phyloP scores from a whole-genome alignment of 495 filamentous ascomycete genomes.

The Stereocaulon alpinum region DNA sequence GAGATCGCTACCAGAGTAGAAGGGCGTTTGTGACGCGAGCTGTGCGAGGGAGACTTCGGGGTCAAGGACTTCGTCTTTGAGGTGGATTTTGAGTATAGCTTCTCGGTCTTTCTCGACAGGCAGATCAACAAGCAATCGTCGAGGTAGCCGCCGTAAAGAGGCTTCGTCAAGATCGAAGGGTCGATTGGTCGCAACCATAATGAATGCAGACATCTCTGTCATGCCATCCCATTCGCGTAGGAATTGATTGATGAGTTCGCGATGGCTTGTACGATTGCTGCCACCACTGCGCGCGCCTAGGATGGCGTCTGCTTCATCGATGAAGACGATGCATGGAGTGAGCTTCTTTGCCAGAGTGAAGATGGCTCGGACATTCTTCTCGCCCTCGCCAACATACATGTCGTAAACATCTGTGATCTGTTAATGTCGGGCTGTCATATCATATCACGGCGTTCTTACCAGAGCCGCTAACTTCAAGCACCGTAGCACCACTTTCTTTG shows the following conservation, averaged over 20 bases:
- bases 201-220: constrained; percentile 75
- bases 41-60: constrained; percentile 55
- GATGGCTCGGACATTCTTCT: constrained; percentile 92
- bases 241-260: constrained; percentile 96
- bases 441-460: neutral
- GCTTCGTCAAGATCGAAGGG: constrained; percentile 95
- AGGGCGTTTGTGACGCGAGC: constrained; percentile 64
- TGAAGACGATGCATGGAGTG: constrained; percentile 88
- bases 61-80: constrained; percentile 66
- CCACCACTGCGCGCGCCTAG: constrained; percentile 58
- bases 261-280: constrained; percentile 52
- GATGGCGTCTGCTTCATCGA: constrained; percentile 92
- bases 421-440: constrained; percentile 37
- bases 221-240: constrained; percentile 97
- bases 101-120: constrained; percentile 67
- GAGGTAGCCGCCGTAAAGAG: constrained; percentile 69
- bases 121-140: constrained; percentile 78
- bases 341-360: constrained; percentile 88
- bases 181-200: constrained; percentile 97
- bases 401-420: constrained; percentile 68
- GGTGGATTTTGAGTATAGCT: constrained; percentile 73
- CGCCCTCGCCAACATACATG: constrained; percentile 91
- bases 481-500: constrained; percentile 83
- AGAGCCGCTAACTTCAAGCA: constrained; percentile 60
- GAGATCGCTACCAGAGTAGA: constrained; percentile 95